phyloP scores from a whole-genome alignment of 2,329 filamentous ascomycete species.

The Colletotrichum sp. region DNA sequence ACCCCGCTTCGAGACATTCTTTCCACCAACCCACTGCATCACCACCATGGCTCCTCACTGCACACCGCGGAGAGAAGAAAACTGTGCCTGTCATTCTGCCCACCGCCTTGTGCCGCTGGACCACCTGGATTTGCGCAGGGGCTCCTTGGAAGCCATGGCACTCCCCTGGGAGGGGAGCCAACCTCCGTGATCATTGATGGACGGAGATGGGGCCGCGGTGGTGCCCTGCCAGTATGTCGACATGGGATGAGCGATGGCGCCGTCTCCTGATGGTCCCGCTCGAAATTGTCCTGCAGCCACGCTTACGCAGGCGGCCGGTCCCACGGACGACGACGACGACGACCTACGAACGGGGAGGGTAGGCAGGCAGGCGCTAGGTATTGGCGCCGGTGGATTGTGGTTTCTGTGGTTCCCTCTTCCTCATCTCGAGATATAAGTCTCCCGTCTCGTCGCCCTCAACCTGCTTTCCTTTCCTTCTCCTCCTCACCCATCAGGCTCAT shows the following conservation, averaged over 20 bases:
- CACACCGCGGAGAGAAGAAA: not conserved
- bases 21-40: not conserved
- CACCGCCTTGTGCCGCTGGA: not conserved
- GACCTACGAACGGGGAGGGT: not conserved
- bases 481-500: slow-evolving; percentile 14
- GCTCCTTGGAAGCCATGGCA: not conserved
- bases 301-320: not conserved
- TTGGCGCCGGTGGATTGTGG: not conserved
- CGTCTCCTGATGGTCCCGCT: slow-evolving; percentile 9
- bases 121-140: slow-evolving; percentile 15
- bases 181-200: not conserved
- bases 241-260: slow-evolving; percentile 6
- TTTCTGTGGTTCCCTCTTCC: not conserved
- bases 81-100: not conserved
- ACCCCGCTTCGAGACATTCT: not conserved
- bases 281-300: slow-evolving; percentile 10
- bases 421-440: slow-evolving; percentile 19
- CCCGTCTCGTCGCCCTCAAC: not conserved
- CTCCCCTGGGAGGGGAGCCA: not conserved
- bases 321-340: not conserved
- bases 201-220: slow-evolving; percentile 3
- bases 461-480: not conserved
- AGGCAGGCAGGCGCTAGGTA: not conserved
- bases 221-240: not conserved
- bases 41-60: not conserved